Evolutionary conservation across 2,329 filamentous ascomycete genomes (phyloP).

Genomic region (Trichoderma semiorbis): DNA sequence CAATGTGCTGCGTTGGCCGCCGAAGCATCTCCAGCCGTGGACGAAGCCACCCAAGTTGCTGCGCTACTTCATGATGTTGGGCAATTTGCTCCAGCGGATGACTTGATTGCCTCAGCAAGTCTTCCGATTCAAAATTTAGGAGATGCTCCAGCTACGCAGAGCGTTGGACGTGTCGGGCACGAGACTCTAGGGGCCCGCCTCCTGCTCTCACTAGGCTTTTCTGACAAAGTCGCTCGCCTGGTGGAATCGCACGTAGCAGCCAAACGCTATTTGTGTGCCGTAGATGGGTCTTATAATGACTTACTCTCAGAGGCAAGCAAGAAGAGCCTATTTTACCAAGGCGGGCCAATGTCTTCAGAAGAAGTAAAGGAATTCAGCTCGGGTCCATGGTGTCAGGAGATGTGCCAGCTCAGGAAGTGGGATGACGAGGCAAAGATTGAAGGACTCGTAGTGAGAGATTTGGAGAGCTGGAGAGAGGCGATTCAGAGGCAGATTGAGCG

Average conservation of each 20-base stretch:
- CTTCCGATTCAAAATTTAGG: not conserved
- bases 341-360: not conserved
- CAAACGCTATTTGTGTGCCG: not conserved
- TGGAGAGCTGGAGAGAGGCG: not conserved
- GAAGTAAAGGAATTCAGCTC: not conserved
- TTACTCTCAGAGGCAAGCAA: not conserved
- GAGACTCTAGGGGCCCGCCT: not conserved
- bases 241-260: constrained; percentile 7
- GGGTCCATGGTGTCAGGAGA: not conserved
- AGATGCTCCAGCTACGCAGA: not conserved
- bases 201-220: not conserved
- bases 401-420: not conserved
- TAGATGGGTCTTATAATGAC: not conserved
- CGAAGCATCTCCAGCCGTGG: not conserved
- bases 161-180: not conserved
- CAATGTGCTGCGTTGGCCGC: not conserved
- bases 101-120: not conserved
- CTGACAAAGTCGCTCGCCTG: not conserved
- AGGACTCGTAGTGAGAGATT: not conserved
- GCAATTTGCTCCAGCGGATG: not conserved
- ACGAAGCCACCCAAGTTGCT: not conserved
- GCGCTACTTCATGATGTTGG: not conserved
- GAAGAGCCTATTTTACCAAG: not conserved
- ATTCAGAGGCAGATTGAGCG: not conserved
- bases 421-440: not conserved